phyloP scores from a whole-genome alignment of 2,329 filamentous ascomycete genomes.

The Fusarium sp. region DNA sequence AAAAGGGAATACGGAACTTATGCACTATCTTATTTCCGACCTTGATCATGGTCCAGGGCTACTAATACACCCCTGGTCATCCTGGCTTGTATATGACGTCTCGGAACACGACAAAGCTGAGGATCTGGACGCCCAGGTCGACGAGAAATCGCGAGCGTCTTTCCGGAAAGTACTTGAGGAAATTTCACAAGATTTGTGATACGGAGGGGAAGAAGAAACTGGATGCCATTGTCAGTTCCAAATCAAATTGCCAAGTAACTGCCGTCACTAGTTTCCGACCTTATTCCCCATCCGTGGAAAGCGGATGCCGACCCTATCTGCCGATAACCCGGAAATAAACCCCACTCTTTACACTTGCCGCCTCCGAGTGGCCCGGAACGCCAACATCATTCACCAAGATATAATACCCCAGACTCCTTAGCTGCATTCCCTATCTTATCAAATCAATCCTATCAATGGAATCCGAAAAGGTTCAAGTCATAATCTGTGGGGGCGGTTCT shows the following conservation, averaged over 20 bases:
- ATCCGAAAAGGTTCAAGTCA: conserved; percentile 6
- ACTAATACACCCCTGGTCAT: neutral
- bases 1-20: no score
- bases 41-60: neutral
- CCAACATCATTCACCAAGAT: neutral
- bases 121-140: neutral
- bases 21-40: neutral
- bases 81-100: neutral
- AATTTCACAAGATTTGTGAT: neutral
- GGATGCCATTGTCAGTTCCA: no score
- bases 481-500: conserved; percentile 22
- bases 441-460: no score
- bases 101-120: fast-evolving
- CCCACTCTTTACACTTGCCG: neutral
- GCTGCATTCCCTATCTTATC: neutral
- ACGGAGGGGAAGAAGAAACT: no score
- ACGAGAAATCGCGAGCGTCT: neutral
- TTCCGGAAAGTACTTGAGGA: neutral
- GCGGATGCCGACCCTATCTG: conserved; percentile 9
- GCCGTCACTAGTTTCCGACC: neutral
- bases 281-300: conserved; percentile 8
- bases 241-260: neutral
- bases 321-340: neutral
- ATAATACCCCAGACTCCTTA: neutral
- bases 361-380: neutral